Percentiles rank a stretch among this genome's conserved stretches.
These are phyloP conservation scores for Poa annua DNA, from an alignment of 176 grass and related monocot species.

Conservation along the genomic window DNA sequence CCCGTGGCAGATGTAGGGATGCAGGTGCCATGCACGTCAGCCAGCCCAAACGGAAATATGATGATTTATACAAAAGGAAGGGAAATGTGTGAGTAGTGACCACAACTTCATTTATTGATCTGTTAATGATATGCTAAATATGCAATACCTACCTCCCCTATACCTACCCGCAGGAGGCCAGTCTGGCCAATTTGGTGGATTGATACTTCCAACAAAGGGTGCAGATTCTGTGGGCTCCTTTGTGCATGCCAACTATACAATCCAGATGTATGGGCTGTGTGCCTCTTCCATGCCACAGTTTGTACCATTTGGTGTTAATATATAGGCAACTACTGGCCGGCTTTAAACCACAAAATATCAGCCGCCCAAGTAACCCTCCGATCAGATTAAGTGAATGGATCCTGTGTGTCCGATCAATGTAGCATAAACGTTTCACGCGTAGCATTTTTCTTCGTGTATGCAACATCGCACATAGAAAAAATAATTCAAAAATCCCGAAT, in stretches of 20 bases:
- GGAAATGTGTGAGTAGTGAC: slow-evolving; percentile 1
- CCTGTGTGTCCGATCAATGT: no score
- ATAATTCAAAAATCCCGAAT: no score
- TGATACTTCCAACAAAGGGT: neutral
- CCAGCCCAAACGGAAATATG: neutral
- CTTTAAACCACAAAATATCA: no score
- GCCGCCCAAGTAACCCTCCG: no score
- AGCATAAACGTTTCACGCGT: no score
- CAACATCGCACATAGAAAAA: no score
- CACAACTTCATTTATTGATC: slow-evolving; percentile 3
- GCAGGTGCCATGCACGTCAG: neutral
- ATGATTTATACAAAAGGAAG: neutral
- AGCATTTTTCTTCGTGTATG: no score
- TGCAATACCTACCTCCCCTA: neutral
- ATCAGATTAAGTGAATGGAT: no score
- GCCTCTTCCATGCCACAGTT: neutral
- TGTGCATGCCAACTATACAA: slow-evolving; percentile 8
- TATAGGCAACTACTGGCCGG: neutral
- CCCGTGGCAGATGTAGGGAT: slow-evolving; percentile 6
- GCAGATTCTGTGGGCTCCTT: neutral
- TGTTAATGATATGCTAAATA: neutral
- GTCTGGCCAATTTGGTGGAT: slow-evolving; percentile 17
- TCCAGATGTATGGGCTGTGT: slow-evolving; percentile 6
- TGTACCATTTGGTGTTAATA: neutral
- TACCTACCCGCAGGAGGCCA: neutral